Conservation (phyloP, 306 rosid genomes). For the Abrus pulchellus region DNA sequence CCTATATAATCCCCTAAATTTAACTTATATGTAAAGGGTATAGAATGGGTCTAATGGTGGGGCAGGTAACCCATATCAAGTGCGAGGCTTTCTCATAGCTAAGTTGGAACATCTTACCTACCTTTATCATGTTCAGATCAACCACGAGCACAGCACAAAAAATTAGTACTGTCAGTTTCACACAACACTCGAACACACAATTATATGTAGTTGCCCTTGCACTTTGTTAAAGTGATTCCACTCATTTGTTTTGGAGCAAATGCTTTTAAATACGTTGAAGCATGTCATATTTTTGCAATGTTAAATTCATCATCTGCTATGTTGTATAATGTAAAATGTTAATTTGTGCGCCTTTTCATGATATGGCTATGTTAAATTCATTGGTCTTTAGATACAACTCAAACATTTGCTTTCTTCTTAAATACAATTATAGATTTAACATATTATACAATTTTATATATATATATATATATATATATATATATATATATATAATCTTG, state of each 20-base stretch:
- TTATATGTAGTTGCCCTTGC: not conserved
- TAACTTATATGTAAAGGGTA: slow-evolving; percentile 29
- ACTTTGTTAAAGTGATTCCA: slow-evolving; percentile 24
- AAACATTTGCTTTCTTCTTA: no score
- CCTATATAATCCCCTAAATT: slow-evolving; percentile 4
- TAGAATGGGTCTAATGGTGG: slow-evolving; percentile 32
- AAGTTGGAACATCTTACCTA: not conserved
- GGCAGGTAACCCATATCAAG: not conserved
- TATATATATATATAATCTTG: no score
- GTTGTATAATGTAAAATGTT: not conserved
- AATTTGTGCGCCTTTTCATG: not conserved
- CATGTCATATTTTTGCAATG: not conserved
- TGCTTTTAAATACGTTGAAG: not conserved
- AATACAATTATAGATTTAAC: no score
- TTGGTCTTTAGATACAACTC: no score
- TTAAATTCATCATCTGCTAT: not conserved
- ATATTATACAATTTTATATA: no score
- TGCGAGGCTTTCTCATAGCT: not conserved
- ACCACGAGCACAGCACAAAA: not conserved
- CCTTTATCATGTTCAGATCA: not conserved
- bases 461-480: no score
- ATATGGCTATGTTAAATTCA: no score
- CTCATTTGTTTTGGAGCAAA: not conserved
- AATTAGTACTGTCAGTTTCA: not conserved
- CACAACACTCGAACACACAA: slow-evolving; percentile 10